Evolutionary conservation across 2,329 filamentous ascomycete genomes (phyloP), one percentile per base, ranked within the genome.

Genomic region (Fusarium redolens): DNA sequence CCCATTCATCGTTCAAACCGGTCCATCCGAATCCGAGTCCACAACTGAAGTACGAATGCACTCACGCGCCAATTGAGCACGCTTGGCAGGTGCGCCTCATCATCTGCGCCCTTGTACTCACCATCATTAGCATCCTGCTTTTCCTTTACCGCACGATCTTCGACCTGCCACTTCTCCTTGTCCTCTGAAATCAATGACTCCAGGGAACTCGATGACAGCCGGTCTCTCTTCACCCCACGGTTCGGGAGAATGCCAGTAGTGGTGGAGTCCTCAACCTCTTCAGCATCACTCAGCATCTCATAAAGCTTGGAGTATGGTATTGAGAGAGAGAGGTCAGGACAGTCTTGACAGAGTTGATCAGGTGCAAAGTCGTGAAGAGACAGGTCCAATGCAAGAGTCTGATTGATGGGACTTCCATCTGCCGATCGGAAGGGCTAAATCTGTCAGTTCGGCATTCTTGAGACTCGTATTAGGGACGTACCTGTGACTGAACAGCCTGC

Each of bases 371-470:
- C 48, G n/a, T 52, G 33, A 40, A 52, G 48, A 11, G 40, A 5
- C 7, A 65, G 17, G 13, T 40, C 48, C 25, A 55, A 56, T 13
- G 38, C 35, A 22, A 22, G 22, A 22, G 22, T 4, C 28, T 44
- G 30, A 55, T 61, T 55, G 11, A 61, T 7, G 2, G 48, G 47
- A 13, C 45, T 30, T 35, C 38, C 30, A 38, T 61, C 59, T 17
- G 48, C 37, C 31, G 60, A 41, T 17, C 51, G 51, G 51, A 63
- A 63, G 40, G 50, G 60, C 60, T 63, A 22, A 4, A 61, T 35
- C 4, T 35, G 12, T 35, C 33, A 35, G 25, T 52, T 25, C 18
- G 33, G 9, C 37, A 37, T 28, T 61, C 28, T 45, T 28, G 37
- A 37, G 18, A 10, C 17, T 52, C 20, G 18, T 25, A 5, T 5